Base-by-base conservation (phyloP, 116 monocot genomes). In the Thalassia testudinum region DNA sequence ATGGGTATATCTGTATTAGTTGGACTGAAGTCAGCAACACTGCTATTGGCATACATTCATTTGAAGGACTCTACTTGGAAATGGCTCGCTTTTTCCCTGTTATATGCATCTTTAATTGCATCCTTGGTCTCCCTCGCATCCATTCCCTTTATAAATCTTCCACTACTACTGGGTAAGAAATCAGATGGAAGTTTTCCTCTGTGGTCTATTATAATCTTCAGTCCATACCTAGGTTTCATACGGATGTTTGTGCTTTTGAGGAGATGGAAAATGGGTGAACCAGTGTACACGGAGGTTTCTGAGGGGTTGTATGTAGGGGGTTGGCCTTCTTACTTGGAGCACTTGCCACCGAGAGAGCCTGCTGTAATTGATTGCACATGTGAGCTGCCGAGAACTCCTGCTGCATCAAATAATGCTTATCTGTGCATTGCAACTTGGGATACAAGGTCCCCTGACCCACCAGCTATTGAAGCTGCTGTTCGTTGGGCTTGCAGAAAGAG, bases 281-380 rank as follows among this genome's bases (percentile, higher is more conserved):
- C 81, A 7, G 29, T 78, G 37, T 83, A 87, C 58, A 69, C 29
- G 40, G 76, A 87, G 62, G 54, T 93, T 57, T 61, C 60, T 57
- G 66, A 84, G 50, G 87, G 84, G 26, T 50, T 93, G 47, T 93
- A 72, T 72, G 82, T 93, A 57, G 93, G 93, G 13, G 84, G 78
- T 0, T 87, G 93, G 87, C 93, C 87, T 24, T 66, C 73, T 54
- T 78, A 78, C 12, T 24, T 59, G 20, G 40, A 57, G 29, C 63
- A 72, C 53, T 56, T 93, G 60, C 93, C 93, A n/a, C 74, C 80
- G 7, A 84, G 84, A 49, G 78, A 78, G 13, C 76, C 76, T 49
- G 80, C 84, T 53, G 56, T 93, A 22, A 75, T 93, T 57, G 93
- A 93, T 67, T 87, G 93, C 74, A 93, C 93, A 28, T 93, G 93